A percentile compares a stretch with the other conserved stretches of the same genome.
Conservation (phyloP, 106 monocot genomes). For the Vanilla planifolia region DNA sequence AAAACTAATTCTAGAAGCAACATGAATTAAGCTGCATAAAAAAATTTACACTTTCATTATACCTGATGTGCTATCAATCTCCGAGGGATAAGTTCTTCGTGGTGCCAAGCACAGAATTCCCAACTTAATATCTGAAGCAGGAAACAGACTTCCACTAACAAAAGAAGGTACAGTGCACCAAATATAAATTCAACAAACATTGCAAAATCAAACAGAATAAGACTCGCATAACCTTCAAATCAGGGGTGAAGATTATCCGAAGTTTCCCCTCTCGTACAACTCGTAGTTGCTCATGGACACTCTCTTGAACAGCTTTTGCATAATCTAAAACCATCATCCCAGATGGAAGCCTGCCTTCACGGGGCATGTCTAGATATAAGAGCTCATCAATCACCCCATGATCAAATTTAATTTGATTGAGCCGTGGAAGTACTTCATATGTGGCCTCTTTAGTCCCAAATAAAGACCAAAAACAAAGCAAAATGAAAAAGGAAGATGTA, state of each 20-base stretch:
- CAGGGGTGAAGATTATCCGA: slow-evolving; percentile 80
- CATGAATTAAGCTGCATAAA: neutral
- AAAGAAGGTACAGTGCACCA: neutral
- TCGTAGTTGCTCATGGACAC: slow-evolving; percentile 80
- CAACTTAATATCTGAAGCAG: slow-evolving; percentile 80
- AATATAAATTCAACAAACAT: neutral
- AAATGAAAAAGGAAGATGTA: neutral
- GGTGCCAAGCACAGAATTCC: slow-evolving; percentile 90
- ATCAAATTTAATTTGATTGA: slow-evolving; percentile 88
- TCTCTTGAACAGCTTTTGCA: slow-evolving; percentile 80
- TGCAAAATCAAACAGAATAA: neutral
- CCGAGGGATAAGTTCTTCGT: slow-evolving; percentile 85
- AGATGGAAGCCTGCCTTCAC: slow-evolving; percentile 51
- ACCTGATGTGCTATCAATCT: slow-evolving; percentile 91
- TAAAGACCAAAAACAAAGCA: neutral
- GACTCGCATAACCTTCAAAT: slow-evolving; percentile 59
- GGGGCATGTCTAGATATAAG: slow-evolving; percentile 74
- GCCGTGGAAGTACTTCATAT: slow-evolving; percentile 86
- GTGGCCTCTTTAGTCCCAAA: slow-evolving; percentile 55
- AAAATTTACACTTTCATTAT: neutral
- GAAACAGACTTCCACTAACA: slow-evolving; percentile 3
- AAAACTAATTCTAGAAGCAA: neutral
- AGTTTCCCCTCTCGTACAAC: slow-evolving; percentile 90
- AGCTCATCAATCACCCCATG: slow-evolving; percentile 81
- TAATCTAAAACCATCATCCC: slow-evolving; percentile 89